Evolutionary conservation across 805 yeast species (phyloP), one percentile per base, ranked within the genome.

Genomic region (Cyberlindnera maclurae): DNA sequence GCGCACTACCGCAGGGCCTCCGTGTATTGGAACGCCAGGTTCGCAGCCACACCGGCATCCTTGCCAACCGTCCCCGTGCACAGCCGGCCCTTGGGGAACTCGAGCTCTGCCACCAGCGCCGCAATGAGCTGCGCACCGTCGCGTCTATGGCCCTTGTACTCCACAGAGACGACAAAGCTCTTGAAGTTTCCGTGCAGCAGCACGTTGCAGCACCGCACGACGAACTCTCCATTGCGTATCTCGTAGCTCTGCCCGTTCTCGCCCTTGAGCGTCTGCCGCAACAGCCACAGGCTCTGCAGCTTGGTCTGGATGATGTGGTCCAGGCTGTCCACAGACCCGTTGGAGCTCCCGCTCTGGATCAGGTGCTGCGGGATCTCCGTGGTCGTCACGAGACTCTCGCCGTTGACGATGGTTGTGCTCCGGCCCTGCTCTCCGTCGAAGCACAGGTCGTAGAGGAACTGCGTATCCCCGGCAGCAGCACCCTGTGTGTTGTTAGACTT

Each of bases 171-270:
- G 28, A 84, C 55, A 28, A 84, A 68, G 0, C 88, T 88, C 43
- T 79, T 73, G 64, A 82, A 84, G 15, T 67, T 68, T 1, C 95
- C 94, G 53, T 82, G 88, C 12, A 83, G 65, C 36, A 79, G 77
- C 29, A 84, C 75, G 52, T 84, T 85, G 31, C 84, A 79, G 0
- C 88, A 73, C 29, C 86, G 63, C 3, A 85, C 62, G 8, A 64
- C 60, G 48, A 79, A 44, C 30, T 49, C 47, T 2, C 57, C 53
- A 20, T 58, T 55, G 26, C 68, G 71, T 3, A 82, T 51, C 43
- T 73, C 72, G 52, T 79, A 84, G 5, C 75, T 72, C 38, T 71
- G 70, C 0, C 95, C 95, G 9, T 82, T 81, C 43, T 82, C 89
- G 2, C 90, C 93, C 50, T 75, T 73, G 36, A 83, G 70, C 9